Evolutionary conservation across 2,329 filamentous ascomycete species (phyloP), one percentile per base, ranked within the genome.

Genomic region (Pseudogymnoascus sp.): DNA sequence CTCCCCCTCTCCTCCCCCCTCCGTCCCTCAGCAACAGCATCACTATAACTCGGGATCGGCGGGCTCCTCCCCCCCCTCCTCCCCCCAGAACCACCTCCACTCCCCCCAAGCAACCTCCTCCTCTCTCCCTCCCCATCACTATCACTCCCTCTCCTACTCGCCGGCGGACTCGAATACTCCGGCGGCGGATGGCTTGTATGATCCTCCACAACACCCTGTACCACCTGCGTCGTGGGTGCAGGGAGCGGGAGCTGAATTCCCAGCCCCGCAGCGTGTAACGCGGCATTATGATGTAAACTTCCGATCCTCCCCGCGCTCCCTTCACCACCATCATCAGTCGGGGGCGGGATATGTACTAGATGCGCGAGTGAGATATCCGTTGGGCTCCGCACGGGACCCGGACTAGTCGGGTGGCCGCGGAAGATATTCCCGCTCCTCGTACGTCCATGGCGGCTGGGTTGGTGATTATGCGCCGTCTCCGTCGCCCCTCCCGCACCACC

Each of bases 321-420:
- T 71, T 91, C 90, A n/a, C 80, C 84, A 63, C 86, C 83, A 68
- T 92, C 88, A 66, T 84, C 82, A 61, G 85, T 77, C 11, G 40
- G 40, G 4, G 82, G 83, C 63, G 86, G 82, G 62, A 88, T 81
- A 64, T 88, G 89, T 50, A 90, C 87, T 62, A 97, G 82, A 70
- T 93, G 91, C 28, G 92, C 90, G 59, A 99, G 83, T 7, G 92
- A 97, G 68, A 99, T 99, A 74, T 97, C 94, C 10, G 94, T 97
- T 7, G 94, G 92, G 71, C 91, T 95, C 69, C 93, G 84, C 65
- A 92, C 83, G 1, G 94, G 94, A 2, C 94, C 94, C 0, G 93
- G 92, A 72, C 91, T 96, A 18, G 89, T 89, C 7, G 92, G 89
- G 66, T 86, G 80, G 61, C 77, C 77, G 53, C 92, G 80, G 67